Base-by-base conservation (phyloP, 176 grass and related monocot species). In the Poa annua region DNA sequence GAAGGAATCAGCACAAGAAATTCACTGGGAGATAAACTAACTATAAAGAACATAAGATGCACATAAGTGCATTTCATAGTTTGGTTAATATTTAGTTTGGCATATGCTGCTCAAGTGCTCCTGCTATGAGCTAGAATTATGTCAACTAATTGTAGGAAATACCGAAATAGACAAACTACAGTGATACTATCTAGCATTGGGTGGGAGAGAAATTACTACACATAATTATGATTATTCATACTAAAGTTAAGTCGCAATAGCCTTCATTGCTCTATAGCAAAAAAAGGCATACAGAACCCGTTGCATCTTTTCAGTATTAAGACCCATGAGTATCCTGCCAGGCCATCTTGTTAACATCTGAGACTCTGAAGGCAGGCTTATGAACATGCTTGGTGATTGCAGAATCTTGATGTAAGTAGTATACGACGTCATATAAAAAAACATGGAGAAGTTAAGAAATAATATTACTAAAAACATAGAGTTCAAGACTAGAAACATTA, bases 1-100 rank as follows among this genome's bases (percentile, higher is more conserved):
- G 10, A 33, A 47, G 75, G 32, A 52, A 85, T 67, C 60, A 78
- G 29, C 22, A 54, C 70, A 86, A 81, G 65, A 77, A 55, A 77
- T 72, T 8, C 77, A 61, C 7, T 3, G 13, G 19, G 33, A 69
- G 64, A 70, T 16, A 83, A 80, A 21, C 3, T n/a, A 56, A 62
- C 24, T 77, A 35, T 1, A 35, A 76, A 36, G 3, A 66, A 8
- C 12, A 57, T 64, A 83, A n/a, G 4, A 65, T 86, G 7, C 54
- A 72, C 16, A 86, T 16, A 32, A 60, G n/a, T 21, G 6, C 26
- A 52, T 74, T 33, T 51, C 13, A 33, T 35, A 55, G 1, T 21
- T 49, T 38, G 78, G 48, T 47, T 76, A 25, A 55, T 64, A 52
- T 71, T 82, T 56, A 47, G 20, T 64, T 45, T 24, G 0, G 19